Percentiles rank a stretch among this genome's conserved stretches.
Evolutionary conservation across 1,284 basidiomycete species (phyloP).

Genomic region (Clitocybe nebularis): DNA sequence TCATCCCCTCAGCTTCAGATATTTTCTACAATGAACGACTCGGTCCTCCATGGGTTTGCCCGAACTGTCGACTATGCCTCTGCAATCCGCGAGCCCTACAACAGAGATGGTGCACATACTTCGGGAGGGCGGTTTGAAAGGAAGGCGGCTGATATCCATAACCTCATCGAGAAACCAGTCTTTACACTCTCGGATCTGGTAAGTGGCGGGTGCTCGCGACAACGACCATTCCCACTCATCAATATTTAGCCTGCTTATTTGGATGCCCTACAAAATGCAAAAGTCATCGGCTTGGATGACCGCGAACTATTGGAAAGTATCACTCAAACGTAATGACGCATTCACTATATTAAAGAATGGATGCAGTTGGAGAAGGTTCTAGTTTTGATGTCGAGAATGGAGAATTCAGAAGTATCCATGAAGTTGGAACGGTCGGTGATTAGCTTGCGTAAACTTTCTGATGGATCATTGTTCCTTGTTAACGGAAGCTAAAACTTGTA

Average conservation of each 20-base stretch:
- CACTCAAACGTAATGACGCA: not conserved
- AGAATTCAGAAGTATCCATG: conserved; percentile 30
- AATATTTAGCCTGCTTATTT: conserved; percentile 39
- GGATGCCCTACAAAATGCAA: conserved; percentile 45
- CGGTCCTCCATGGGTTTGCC: conserved; percentile 9
- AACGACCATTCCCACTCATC: not conserved
- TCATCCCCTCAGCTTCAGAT: conserved; percentile 8
- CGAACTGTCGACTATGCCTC: conserved; percentile 19
- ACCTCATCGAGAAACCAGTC: conserved; percentile 21
- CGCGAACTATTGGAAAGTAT: conserved; percentile 43
- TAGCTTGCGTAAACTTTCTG: conserved; percentile 39
- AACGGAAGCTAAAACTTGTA: conserved; percentile 12
- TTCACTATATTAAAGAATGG: not conserved
- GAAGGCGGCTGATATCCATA: conserved; percentile 16
- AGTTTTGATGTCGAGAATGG: conserved; percentile 48
- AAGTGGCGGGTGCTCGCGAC: no score
- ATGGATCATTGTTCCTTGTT: conserved; percentile 11
- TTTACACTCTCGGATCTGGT: conserved; percentile 29
- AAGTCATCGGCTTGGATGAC: conserved; percentile 49
- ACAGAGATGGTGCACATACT: conserved; percentile 26
- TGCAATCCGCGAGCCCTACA: conserved; percentile 22
- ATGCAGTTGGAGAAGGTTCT: conserved; percentile 52
- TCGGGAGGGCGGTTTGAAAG: conserved; percentile 17
- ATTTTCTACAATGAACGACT: conserved; percentile 6
- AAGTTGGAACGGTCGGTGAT: conserved; percentile 45